Evolutionary conservation across 2,329 filamentous ascomycete species (phyloP).

Genomic region (Xylaria digitata): DNA sequence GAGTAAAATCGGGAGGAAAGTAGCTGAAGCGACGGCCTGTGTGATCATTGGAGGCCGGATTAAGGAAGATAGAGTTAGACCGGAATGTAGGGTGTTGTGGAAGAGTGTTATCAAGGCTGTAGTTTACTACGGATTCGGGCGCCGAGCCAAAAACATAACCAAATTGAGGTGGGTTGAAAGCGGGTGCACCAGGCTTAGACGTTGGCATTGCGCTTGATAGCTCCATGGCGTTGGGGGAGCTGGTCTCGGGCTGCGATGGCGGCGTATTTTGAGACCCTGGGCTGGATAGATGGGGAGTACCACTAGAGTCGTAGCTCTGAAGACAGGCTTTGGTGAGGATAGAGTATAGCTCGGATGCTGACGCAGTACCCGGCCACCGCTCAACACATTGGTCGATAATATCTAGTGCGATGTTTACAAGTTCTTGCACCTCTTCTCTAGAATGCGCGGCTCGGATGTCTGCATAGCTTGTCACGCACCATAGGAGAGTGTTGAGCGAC

Average conservation of each 20-base stretch:
- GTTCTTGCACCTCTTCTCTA: conserved; percentile 78
- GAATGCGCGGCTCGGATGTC: conserved; percentile 80
- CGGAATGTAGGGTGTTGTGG: conserved; percentile 67
- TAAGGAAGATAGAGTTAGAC: conserved; percentile 74
- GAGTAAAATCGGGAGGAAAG: conserved; percentile 68
- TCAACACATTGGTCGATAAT: conserved; percentile 84
- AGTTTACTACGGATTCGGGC: conserved; percentile 63
- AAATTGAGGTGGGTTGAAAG: conserved; percentile 66
- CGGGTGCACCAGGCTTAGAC: conserved; percentile 50
- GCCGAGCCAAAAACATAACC: conserved; percentile 68
- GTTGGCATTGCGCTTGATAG: conserved; percentile 52
- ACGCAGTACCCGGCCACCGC: conserved; percentile 90
- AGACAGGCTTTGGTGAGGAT: conserved; percentile 87
- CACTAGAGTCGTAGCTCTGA: conserved; percentile 80
- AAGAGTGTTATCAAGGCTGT: conserved; percentile 57
- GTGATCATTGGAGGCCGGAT: conserved; percentile 64
- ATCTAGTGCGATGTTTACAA: conserved; percentile 80
- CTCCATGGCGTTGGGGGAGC: conserved; percentile 59
- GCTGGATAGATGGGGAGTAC: conserved; percentile 52
- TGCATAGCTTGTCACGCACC: conserved; percentile 83
- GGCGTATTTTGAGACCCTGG: conserved; percentile 57
- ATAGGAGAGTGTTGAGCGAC: conserved; percentile 89
- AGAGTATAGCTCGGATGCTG: conserved; percentile 86
- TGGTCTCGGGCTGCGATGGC: conserved; percentile 61
- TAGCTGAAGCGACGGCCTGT: conserved; percentile 71